Base-by-base conservation (phyloP, 306 rosid genomes). In the Cucurbita ficifolia region DNA sequence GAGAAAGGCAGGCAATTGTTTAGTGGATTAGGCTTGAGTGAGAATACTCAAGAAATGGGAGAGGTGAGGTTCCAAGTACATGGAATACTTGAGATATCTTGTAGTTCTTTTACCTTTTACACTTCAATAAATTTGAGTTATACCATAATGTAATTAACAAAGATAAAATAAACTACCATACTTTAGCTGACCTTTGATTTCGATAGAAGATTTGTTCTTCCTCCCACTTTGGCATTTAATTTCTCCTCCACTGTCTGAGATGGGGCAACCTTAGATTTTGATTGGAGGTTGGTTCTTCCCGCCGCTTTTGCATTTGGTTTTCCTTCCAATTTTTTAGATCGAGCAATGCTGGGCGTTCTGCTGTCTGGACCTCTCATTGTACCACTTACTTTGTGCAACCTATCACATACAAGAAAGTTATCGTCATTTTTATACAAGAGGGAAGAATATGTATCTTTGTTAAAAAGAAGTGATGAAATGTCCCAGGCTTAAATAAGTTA, bases 121-220 rank as follows among this genome's bases (percentile, higher is more conserved):
- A 48, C 14, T 29, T 29, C 14, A 48, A 48, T 12, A 12, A 48
- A 12, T 48, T 3, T 48, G 52, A 1, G 13, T 46, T 46, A 12
- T 46, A 46, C 3, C 50, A 78, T 55, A 45, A 6, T n/a, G 40
- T 0, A 17, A 52, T 19, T 48, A 21, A 61, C 57, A 45, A 74
- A 38, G 51, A 64, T 14, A 8, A 62, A 42, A 10, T n/a, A 40
- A 65, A 43, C 12, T 69, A 46, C 7, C 14, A 45, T 33, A 46
- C 57, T 45, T 9, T 14, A 73, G 22, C 72, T 60, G 69, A 87
- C 89, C 98, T 90, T 90, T 73, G 85, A 77, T 82, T 86, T 92
- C 52, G 83, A 75, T 77, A 86, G 96, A 77, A 81, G 78, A 45
- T 73, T 83, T 29, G 73, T 74, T 78, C 81, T 83, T 76, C 46